Percentiles rank a stretch among this genome's conserved stretches.
Evolutionary conservation across 139 green algal genomes (phyloP).

Genomic region (Deuterostichococcus epilithicus): DNA sequence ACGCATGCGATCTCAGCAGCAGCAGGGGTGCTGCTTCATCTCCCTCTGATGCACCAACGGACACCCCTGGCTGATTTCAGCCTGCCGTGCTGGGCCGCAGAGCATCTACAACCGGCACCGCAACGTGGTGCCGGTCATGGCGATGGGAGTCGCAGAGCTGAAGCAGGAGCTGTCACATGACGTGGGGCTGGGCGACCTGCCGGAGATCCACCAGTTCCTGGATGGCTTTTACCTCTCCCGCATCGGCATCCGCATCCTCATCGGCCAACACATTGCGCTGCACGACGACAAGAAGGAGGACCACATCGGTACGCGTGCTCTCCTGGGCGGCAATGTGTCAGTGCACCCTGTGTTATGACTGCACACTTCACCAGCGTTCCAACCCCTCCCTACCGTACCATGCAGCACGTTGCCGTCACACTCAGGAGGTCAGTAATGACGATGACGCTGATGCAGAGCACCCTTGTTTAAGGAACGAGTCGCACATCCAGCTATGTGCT

Average conservation of each 20-base stretch:
- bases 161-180: conserved; percentile 67
- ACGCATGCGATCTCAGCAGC: background rate
- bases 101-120: conserved; percentile 56
- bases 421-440: too few relatives aligned
- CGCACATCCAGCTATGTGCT: conserved; percentile 40
- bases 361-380: too few relatives aligned
- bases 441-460: too few relatives aligned
- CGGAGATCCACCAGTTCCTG: conserved; percentile 97
- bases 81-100: background rate
- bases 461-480: conserved; percentile 25
- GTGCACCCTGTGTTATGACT: background rate
- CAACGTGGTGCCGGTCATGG: conserved; percentile 96
- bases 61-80: too few relatives aligned
- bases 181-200: conserved; percentile 74
- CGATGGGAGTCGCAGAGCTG: conserved; percentile 87
- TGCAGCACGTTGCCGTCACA: too few relatives aligned
- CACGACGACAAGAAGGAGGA: conserved; percentile 73
- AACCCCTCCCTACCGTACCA: background rate
- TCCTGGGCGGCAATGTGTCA: background rate
- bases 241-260: conserved; percentile 98
- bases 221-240: conserved; percentile 97
- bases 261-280: conserved; percentile 93
- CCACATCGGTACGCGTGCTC: conserved; percentile 40
- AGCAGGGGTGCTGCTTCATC: conserved; percentile 4
- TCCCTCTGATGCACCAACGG: conserved; percentile 23